Evolutionary conservation across 2,329 filamentous ascomycete species (phyloP).

Genomic region (Botryotinia narcissicola): DNA sequence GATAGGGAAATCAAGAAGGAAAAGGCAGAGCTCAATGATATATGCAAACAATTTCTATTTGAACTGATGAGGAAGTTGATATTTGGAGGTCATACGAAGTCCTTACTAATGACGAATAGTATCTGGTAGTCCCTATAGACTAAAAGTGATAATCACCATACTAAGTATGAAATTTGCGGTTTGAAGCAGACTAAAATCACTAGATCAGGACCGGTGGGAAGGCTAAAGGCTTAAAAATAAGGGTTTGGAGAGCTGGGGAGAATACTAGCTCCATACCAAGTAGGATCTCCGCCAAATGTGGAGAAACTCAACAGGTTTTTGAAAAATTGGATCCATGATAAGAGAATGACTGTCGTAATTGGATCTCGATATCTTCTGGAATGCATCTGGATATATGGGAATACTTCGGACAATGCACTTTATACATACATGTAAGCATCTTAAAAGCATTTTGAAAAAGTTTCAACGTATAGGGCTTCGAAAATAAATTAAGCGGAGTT

Average conservation of each 20-base stretch:
- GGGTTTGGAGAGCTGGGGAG: not conserved
- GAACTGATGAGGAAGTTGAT: not conserved
- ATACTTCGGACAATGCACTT: not conserved
- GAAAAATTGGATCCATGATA: not conserved
- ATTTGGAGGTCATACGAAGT: not conserved
- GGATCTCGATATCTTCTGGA: not conserved
- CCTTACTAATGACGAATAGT: not conserved
- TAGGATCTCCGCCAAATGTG: not conserved
- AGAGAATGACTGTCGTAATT: not conserved
- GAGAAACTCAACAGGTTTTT: not conserved
- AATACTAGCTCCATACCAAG: not conserved
- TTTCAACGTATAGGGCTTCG: not conserved
- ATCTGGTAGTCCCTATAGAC: not conserved
- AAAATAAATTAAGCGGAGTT: not conserved
- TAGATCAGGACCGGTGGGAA: not conserved
- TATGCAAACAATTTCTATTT: not conserved
- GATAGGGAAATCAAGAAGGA: not conserved
- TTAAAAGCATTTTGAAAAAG: not conserved
- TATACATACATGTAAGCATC: not conserved
- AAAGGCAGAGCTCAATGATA: not conserved
- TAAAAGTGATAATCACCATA: not conserved
- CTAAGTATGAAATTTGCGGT: not conserved
- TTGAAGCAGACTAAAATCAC: not conserved
- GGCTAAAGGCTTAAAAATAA: not conserved
- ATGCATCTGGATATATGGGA: not conserved